A percentile compares a stretch with the other conserved stretches of the same genome.
Conservation (phyloP, 345 rosid genomes). For the Clarkia xantiana region DNA sequence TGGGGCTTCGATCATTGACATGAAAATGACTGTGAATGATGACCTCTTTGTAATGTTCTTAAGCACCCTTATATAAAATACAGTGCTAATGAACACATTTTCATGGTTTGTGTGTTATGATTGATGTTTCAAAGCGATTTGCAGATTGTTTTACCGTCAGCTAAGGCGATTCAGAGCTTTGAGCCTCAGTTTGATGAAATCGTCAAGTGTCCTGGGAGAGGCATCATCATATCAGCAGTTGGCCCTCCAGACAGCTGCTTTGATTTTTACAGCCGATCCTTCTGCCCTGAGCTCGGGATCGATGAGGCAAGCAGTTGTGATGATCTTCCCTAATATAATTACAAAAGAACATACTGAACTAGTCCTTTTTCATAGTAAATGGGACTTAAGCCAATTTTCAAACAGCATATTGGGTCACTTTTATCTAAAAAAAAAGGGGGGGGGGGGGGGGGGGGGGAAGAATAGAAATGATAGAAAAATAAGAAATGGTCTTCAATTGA, state of each 20-base stretch:
- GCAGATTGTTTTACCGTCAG: constrained; percentile 52
- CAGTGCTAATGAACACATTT: background rate
- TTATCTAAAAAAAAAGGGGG: too few species aligned
- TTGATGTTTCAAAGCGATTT: background rate
- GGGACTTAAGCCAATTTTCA: too few species aligned
- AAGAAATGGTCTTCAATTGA: background rate
- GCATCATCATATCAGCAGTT: constrained; percentile 37
- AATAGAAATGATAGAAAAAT: background rate
- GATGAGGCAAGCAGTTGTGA: constrained; percentile 32
- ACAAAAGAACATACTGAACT: too few species aligned
- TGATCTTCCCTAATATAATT: background rate
- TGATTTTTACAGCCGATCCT: constrained; percentile 56
- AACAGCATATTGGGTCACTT: too few species aligned
- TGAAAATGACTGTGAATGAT: constrained; percentile 26
- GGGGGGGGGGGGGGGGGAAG: too few species aligned
- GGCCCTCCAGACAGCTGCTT: constrained; percentile 40
- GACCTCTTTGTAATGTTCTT: constrained; percentile 35
- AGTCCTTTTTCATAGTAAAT: too few species aligned
- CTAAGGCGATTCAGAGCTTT: constrained; percentile 33
- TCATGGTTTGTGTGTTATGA: background rate
- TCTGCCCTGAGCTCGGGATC: constrained; percentile 48
- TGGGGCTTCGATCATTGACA: constrained; percentile 35
- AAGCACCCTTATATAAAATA: background rate
- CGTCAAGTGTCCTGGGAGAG: constrained; percentile 33
- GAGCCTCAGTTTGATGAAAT: constrained; percentile 37